These are phyloP conservation scores for Talaromyces liani DNA, from an alignment of 495 filamentous ascomycete genomes.

Conservation along the genomic window DNA sequence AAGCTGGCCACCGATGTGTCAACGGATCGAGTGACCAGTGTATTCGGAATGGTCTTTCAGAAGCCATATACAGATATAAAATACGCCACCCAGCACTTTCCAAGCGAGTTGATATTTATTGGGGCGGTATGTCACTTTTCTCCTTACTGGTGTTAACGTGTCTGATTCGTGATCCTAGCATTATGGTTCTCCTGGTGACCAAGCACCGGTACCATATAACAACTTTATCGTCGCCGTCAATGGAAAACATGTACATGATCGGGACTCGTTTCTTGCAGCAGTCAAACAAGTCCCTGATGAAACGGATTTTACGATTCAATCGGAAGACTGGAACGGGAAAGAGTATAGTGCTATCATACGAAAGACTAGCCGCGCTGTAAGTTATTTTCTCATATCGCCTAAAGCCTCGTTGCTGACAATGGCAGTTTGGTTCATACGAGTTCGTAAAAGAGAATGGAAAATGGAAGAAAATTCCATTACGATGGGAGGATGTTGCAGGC, in stretches of 20 bases:
- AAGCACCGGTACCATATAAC: not conserved
- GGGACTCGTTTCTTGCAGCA: conserved; percentile 1
- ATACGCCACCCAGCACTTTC: conserved; percentile 4
- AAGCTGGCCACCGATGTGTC: not conserved
- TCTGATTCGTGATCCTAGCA: not conserved
- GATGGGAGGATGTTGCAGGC: not conserved
- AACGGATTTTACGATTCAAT: conserved; percentile 6
- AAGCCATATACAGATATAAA: conserved; percentile 4
- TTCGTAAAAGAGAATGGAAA: conserved; percentile 3
- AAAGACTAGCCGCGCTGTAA: conserved; percentile 5
- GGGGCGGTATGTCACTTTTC: not conserved
- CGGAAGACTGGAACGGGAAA: conserved; percentile 4
- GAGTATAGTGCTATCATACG: conserved; percentile 1
- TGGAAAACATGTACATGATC: conserved; percentile 1
- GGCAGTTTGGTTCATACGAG: conserved; percentile 4
- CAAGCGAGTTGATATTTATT: not conserved
- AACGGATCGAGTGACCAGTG: conserved; percentile 4
- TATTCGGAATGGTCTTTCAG: conserved; percentile 4
- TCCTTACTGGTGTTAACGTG: not conserved
- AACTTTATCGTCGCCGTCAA: conserved; percentile 4
- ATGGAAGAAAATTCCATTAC: not conserved
- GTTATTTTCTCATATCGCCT: not conserved
- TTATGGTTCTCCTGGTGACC: conserved; percentile 2
- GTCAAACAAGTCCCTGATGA: conserved; percentile 3
- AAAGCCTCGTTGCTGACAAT: not conserved